phyloP scores from a whole-genome alignment of 306 rosid genomes.

The Canavalia ensiformis region DNA sequence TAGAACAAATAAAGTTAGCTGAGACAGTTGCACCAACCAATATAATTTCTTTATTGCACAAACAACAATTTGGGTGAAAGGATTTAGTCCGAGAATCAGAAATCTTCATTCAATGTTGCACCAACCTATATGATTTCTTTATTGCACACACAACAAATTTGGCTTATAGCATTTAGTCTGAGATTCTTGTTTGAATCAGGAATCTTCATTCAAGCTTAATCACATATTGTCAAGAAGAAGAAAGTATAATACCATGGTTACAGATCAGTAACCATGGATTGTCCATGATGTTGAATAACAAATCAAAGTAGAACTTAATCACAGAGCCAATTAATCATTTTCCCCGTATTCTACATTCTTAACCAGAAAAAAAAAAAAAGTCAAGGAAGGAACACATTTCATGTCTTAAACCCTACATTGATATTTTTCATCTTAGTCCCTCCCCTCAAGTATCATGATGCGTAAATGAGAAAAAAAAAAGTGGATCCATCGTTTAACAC shows the following conservation, averaged over 20 bases:
- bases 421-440: background rate
- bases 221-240: constrained; percentile 16
- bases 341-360: background rate
- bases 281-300: background rate
- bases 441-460: background rate
- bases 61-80: background rate
- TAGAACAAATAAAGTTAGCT: constrained; percentile 4
- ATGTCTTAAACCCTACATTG: background rate
- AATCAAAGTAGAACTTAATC: constrained; percentile 13
- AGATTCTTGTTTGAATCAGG: background rate
- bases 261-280: background rate
- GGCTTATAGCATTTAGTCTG: constrained; percentile 2
- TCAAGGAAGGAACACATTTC: background rate
- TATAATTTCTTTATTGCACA: constrained; percentile 3
- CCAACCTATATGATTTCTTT: background rate
- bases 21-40: constrained; percentile 13
- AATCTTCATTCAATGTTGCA: background rate
- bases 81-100: background rate
- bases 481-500: background rate
- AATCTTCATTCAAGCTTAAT: background rate
- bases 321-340: background rate
- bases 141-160: constrained; percentile 20
- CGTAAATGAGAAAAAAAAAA: background rate
- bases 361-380: background rate
- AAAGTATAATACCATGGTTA: background rate